phyloP scores from a whole-genome alignment of 805 yeast species.

The Schwanniomyces occidentalis region DNA sequence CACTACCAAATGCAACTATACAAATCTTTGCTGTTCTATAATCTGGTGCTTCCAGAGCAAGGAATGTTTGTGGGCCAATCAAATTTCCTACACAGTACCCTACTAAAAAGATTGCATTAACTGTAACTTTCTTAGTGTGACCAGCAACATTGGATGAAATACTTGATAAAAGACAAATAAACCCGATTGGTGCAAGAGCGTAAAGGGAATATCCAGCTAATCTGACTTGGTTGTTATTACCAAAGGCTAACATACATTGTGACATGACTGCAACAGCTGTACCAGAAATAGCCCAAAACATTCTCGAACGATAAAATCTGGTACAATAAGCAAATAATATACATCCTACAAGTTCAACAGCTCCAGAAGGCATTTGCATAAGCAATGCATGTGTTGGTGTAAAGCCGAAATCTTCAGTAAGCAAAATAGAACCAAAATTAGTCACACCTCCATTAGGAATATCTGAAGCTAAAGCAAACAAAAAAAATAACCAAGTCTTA shows the following conservation, averaged over 20 bases:
- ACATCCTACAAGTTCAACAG: slow-evolving; percentile 44
- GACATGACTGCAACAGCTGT: slow-evolving; percentile 18
- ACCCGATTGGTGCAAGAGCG: slow-evolving; percentile 27
- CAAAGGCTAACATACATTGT: slow-evolving; percentile 34
- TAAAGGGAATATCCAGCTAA: slow-evolving; percentile 32
- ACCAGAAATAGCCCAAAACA: slow-evolving; percentile 28
- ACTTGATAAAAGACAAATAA: slow-evolving; percentile 31
- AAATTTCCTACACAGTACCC: slow-evolving; percentile 57
- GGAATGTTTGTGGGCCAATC: slow-evolving; percentile 55
- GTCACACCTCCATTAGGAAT: slow-evolving; percentile 41
- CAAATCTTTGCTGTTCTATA: slow-evolving; percentile 44
- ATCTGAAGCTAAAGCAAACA: slow-evolving; percentile 20
- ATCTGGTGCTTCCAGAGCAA: slow-evolving; percentile 41
- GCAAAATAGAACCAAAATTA: slow-evolving; percentile 31
- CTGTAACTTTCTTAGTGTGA: slow-evolving; percentile 53
- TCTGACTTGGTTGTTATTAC: slow-evolving; percentile 20
- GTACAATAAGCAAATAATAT: slow-evolving; percentile 24
- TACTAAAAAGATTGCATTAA: slow-evolving; percentile 45
- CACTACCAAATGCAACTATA: slow-evolving; percentile 29
- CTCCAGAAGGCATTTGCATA: slow-evolving; percentile 50
- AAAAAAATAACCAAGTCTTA: slow-evolving; percentile 32
- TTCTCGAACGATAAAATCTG: not conserved
- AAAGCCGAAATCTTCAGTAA: slow-evolving; percentile 25
- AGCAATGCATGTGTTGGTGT: slow-evolving; percentile 36
- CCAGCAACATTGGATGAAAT: slow-evolving; percentile 55